Percentiles rank a stretch among this genome's conserved stretches.
These are phyloP conservation scores for Colletotrichum australisinense DNA, from an alignment of 2,329 filamentous ascomycete genomes.

Conservation along the genomic window DNA sequence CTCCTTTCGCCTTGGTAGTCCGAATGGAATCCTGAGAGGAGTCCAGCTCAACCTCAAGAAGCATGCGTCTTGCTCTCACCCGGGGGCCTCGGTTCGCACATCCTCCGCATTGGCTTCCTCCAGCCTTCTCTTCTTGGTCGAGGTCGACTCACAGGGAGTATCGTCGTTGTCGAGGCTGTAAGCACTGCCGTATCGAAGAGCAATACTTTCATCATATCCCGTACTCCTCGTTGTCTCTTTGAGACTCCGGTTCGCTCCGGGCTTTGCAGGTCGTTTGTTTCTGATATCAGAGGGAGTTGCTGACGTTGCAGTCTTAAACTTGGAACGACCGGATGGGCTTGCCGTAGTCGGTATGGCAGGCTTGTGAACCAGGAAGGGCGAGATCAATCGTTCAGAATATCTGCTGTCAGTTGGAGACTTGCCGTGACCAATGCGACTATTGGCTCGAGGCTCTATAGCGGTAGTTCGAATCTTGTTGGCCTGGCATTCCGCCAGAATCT, in stretches of 20 bases:
- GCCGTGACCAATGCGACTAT: neutral
- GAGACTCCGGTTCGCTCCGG: too few relatives aligned
- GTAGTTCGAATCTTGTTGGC: neutral
- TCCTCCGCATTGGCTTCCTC: neutral
- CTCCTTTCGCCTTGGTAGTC: neutral
- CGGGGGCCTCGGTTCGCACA: neutral
- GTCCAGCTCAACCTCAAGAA: neutral
- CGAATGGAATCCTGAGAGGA: neutral
- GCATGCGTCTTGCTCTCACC: neutral
- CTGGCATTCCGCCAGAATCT: neutral
- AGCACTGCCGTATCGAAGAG: neutral
- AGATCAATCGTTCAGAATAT: neutral
- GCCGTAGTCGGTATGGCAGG: neutral
- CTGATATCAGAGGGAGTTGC: neutral
- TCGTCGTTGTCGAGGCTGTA: neutral
- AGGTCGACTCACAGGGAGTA: neutral
- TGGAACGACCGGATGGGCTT: neutral
- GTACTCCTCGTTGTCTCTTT: fast-evolving
- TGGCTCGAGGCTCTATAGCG: neutral
- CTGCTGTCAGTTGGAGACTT: neutral
- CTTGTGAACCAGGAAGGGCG: neutral
- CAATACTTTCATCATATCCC: too few relatives aligned
- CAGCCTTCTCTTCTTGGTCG: neutral
- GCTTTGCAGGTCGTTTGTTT: neutral
- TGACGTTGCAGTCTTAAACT: neutral